These are phyloP conservation scores for Angomonas ambiguus DNA, from an alignment of 208 protist species.

Conservation along the genomic window DNA sequence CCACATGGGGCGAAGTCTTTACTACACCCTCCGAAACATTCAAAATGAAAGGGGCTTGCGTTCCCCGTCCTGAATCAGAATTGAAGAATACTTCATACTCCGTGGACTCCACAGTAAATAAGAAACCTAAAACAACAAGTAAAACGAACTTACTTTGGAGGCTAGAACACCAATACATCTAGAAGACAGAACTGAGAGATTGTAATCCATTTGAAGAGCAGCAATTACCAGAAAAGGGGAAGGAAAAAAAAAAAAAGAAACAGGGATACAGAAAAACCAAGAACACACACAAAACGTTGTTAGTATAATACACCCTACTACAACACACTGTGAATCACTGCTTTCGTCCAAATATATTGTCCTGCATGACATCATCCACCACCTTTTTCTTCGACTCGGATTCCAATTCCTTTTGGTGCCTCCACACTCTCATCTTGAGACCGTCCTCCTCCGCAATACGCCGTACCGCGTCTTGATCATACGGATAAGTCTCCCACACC, in stretches of 20 bases:
- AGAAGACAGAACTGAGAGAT: no score
- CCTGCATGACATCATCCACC: conserved; percentile 68
- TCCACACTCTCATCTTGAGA: conserved; percentile 82
- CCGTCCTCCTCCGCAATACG: conserved; percentile 70
- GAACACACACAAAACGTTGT: background rate
- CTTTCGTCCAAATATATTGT: conserved; percentile 28
- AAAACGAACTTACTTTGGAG: no score
- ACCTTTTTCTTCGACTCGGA: conserved; percentile 61
- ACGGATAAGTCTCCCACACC: conserved; percentile 68
- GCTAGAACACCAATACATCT: no score
- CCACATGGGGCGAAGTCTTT: no score
- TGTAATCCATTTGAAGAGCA: background rate
- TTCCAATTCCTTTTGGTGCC: conserved; percentile 71
- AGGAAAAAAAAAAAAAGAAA: background rate
- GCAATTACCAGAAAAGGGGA: background rate
- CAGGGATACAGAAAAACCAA: background rate
- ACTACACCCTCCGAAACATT: no score
- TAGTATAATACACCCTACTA: background rate
- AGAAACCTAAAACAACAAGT: no score
- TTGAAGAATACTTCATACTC: no score
- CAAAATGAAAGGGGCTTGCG: no score
- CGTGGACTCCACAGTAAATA: no score
- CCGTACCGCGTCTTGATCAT: conserved; percentile 65
- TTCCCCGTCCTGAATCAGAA: no score
- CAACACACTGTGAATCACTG: background rate